These are phyloP conservation scores for Penicillium bovifimosum DNA, from an alignment of 495 filamentous ascomycete species.

Conservation along the genomic window DNA sequence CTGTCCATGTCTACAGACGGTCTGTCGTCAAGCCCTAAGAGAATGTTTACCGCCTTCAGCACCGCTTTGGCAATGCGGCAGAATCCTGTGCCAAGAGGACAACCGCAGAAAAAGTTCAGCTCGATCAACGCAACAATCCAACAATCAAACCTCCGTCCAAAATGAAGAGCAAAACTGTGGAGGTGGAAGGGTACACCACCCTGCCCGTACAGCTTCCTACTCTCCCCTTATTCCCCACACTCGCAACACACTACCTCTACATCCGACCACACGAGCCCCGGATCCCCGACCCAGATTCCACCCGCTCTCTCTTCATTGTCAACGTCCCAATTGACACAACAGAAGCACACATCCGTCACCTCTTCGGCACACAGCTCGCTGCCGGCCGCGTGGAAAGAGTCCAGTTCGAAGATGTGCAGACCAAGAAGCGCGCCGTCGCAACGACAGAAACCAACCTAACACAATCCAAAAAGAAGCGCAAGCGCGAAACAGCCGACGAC, in stretches of 20 bases:
- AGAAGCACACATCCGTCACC: conserved; percentile 62
- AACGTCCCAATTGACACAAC: conserved; percentile 87
- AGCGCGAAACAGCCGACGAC: conserved; percentile 50
- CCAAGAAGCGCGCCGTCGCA: conserved; percentile 31
- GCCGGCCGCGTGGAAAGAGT: conserved; percentile 70
- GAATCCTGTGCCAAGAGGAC: conserved; percentile 18
- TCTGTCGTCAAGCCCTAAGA: conserved; percentile 34
- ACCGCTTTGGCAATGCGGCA: conserved; percentile 14
- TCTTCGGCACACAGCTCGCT: conserved; percentile 66
- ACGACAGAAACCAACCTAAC: conserved; percentile 23
- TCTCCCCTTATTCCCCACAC: conserved; percentile 50
- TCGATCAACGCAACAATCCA: conserved; percentile 13
- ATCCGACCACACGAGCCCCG: conserved; percentile 74
- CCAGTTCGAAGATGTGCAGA: conserved; percentile 57
- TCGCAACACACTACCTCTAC: conserved; percentile 80
- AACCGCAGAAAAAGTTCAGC: conserved; percentile 16
- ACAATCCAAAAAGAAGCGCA: conserved; percentile 57
- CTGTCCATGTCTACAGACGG: conserved; percentile 53
- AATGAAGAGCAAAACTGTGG: conserved; percentile 36
- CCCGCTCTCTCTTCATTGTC: conserved; percentile 75
- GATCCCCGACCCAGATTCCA: conserved; percentile 63
- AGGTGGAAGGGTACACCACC: conserved; percentile 45
- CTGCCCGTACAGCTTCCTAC: conserved; percentile 55
- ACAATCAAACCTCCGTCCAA: conserved; percentile 12
- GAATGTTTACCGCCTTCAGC: conserved; percentile 9